A percentile compares a stretch with the other conserved stretches of the same genome.
These are phyloP conservation scores for Stagonosporopsis cucurbitacearum DNA, from an alignment of 2,329 filamentous ascomycete genomes.

Conservation along the genomic window DNA sequence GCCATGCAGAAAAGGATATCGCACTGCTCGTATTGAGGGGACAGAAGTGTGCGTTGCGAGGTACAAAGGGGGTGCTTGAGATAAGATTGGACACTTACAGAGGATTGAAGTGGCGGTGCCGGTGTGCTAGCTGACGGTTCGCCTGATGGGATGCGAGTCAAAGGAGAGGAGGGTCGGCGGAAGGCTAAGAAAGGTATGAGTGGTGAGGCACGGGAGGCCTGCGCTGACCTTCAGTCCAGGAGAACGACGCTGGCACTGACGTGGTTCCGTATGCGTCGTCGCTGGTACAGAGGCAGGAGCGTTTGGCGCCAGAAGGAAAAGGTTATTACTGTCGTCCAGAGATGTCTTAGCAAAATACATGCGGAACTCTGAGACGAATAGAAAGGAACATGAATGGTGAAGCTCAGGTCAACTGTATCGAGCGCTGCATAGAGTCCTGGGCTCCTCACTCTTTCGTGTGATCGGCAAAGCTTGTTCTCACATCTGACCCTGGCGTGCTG, in stretches of 20 bases:
- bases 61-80: neutral
- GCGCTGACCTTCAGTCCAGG: conserved; percentile 3
- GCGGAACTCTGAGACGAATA: neutral
- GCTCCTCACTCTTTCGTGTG: conserved; percentile 3
- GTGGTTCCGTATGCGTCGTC: conserved; percentile 20
- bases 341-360: conserved; percentile 30
- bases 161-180: neutral
- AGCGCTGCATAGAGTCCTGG: neutral
- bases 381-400: neutral
- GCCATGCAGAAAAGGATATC: neutral
- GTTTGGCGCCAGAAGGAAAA: conserved; percentile 24
- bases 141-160: neutral
- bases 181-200: neutral
- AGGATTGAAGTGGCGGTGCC: neutral
- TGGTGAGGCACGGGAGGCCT: conserved; percentile 1
- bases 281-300: conserved; percentile 27
- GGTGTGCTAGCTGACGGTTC: neutral
- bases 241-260: conserved; percentile 13
- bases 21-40: neutral
- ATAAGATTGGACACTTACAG: neutral
- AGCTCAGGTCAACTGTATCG: neutral
- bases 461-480: conserved; percentile 3
- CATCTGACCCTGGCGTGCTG: conserved; percentile 1
- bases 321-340: conserved; percentile 38
- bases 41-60: neutral